Evolutionary conservation across 1,139 yeast genomes (phyloP), one percentile per base, ranked within the genome.

Genomic region (Oligophagozyma castellii): DNA sequence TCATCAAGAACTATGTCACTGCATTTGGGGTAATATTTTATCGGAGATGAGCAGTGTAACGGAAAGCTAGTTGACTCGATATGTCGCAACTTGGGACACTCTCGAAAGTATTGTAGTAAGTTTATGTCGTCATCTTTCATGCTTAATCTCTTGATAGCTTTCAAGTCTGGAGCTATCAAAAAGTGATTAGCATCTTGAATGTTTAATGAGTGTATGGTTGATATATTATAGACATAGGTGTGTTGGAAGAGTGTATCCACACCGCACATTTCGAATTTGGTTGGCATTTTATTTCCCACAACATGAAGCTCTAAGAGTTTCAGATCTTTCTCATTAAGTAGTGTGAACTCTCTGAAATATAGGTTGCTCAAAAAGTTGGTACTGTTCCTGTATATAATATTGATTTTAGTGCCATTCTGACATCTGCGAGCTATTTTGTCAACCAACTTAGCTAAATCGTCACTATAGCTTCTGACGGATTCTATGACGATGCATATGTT

Each of bases 271-370:
- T 37, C 41, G 5, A 28, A 33, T n/a, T 30, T 24, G 10, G 13
- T 14, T 8, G 27, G 14, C 3, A 23, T 14, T 2, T 24, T 16
- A 22, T 35, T 35, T 8, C 51, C 51, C 16, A 43, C 26, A 2
- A 47, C 31, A 32, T 47, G 46, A 14, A 47, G 27, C 26, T 47
- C 53, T 23, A 46, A 34, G 12, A 47, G 27, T 2, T 29, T 25
- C 13, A 46, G 20, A 15, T 24, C 25, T 8, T 28, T 16, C 10
- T 24, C 27, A 6, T 31, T 28, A 19, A 32, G 26, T 12, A 32
- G 27, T 18, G 10, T 7, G 21, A 47, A 35, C 28, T 41, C 46
- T 4, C 44, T 37, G 22, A 47, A 46, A 29, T 46, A 46, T 21
- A 47, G 23, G 29, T 42, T 40, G 27, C 50, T 44, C 27, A 47